Evolutionary conservation across 306 rosid species (phyloP).

Genomic region (Fragaria ananassa): DNA sequence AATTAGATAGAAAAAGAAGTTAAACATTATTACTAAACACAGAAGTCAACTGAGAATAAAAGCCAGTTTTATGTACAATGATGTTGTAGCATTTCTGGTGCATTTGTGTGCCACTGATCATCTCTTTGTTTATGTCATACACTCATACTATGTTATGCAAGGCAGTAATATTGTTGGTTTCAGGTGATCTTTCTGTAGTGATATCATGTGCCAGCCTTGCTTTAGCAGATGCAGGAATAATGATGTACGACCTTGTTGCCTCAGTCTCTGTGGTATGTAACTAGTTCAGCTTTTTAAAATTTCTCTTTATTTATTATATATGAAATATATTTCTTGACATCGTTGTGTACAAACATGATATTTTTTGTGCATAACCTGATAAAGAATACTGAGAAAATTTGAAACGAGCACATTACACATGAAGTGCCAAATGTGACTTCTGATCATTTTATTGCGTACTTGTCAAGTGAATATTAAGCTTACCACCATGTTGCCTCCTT

Average conservation of each 20-base stretch:
- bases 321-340: not conserved
- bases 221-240: conserved; percentile 94
- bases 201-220: conserved; percentile 99
- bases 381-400: not conserved
- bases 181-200: conserved; percentile 91
- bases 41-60: not conserved
- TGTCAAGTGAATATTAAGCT: not conserved
- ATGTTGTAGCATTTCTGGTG: not conserved
- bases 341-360: not conserved
- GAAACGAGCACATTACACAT: not conserved
- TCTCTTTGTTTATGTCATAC: not conserved
- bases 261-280: conserved; percentile 94
- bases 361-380: not conserved
- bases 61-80: not conserved
- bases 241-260: conserved; percentile 91
- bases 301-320: not conserved
- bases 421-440: not conserved
- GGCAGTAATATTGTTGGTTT: conserved; percentile 16
- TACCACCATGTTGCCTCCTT: not conserved
- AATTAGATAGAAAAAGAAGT: not conserved
- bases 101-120: not conserved
- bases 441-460: not conserved
- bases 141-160: conserved; percentile 3
- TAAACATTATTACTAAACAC: not conserved
- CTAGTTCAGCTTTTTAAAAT: not conserved